Base-by-base conservation (phyloP, 441 rosid genomes). In the Mallotus repandus region DNA sequence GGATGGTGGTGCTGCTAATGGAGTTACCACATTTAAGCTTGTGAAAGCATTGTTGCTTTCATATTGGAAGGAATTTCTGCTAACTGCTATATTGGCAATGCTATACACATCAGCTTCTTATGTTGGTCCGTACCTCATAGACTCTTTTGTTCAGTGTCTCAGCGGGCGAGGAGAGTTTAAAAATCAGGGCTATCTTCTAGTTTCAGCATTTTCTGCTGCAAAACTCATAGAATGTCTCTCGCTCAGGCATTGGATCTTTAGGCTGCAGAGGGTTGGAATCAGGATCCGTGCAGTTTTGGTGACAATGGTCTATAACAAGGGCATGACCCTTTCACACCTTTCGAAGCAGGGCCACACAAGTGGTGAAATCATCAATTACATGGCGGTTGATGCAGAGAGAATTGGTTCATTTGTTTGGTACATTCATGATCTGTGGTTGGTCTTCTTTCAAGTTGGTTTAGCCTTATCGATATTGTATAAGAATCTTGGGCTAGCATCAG, bases 111-210 rank as follows among this genome's bases (percentile, higher is more conserved):
- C 83, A 38, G 89, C 97, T 69, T 79, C 88, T 62, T 94, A 88
- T 21, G 94, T 91, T 49, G 96, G 97, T 11, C 99, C 97, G 0
- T 89, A 87, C 77, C 93, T 92, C 76, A 92, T 94, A 61, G 96
- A 89, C 73, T 79, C 72, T 11, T 91, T 89, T 52, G 98, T 95
- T 74, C 98, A 88, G 70, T 91, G 84, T 82, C 92, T 95, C 6
- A 86, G 81, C 14, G 94, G 97, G 59, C 63, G 68, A 32, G 82
- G 85, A 7, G 69, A 74, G 10, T 88, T 77, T 69, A 64, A 82
- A 71, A 74, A 80, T 41, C 86, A 86, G 68, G 91, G 92, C 11
- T 80, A 78, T 73, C 43, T 84, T 63, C 72, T 90, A 48, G 91
- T 84, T 73, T 77, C 78, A 1, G 62, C 78, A 2, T 88, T 90